Percentiles rank a stretch among this genome's conserved stretches.
These are phyloP conservation scores for Hawksworthiomyces lignivorus DNA, from an alignment of 2,329 filamentous ascomycete species.

Conservation along the genomic window DNA sequence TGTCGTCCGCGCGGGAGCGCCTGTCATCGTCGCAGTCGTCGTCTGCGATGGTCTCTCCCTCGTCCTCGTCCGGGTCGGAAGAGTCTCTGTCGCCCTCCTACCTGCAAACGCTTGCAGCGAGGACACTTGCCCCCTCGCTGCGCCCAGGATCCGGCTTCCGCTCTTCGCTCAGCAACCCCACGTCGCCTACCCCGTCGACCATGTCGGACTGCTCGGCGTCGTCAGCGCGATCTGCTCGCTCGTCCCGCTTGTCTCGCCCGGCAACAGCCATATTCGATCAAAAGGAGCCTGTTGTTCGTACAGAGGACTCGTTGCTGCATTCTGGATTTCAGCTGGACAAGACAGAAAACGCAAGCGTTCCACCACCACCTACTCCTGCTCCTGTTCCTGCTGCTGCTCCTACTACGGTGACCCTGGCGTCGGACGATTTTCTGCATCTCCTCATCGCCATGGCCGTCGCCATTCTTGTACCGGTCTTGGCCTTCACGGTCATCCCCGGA, in stretches of 20 bases:
- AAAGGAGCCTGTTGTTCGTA: not conserved
- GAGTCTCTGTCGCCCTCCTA: slow-evolving; percentile 2
- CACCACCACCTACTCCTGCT: too few relatives aligned
- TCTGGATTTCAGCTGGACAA: too few relatives aligned
- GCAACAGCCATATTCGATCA: slow-evolving; percentile 4
- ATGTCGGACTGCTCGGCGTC: slow-evolving; percentile 1
- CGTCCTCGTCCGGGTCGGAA: not conserved
- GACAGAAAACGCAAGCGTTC: not conserved
- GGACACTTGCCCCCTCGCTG: slow-evolving; percentile 19
- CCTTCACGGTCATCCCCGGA: slow-evolving; percentile 49
- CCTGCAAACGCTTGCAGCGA: slow-evolving; percentile 11
- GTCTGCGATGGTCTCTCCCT: not conserved
- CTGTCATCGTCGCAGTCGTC: not conserved
- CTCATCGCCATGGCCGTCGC: slow-evolving; percentile 41
- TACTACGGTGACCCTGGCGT: not conserved
- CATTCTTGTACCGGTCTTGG: slow-evolving; percentile 49
- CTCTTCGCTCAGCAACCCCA: not conserved
- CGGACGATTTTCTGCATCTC: slow-evolving; percentile 18
- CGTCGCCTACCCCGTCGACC: slow-evolving; percentile 5
- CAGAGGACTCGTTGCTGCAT: not conserved
- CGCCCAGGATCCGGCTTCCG: slow-evolving; percentile 12
- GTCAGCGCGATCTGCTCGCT: not conserved
- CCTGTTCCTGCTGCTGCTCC: too few relatives aligned
- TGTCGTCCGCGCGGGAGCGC: slow-evolving; percentile 15
- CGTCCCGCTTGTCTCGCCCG: not conserved